phyloP scores from a whole-genome alignment of 306 rosid genomes.

The Psophocarpus tetragonolobus region DNA sequence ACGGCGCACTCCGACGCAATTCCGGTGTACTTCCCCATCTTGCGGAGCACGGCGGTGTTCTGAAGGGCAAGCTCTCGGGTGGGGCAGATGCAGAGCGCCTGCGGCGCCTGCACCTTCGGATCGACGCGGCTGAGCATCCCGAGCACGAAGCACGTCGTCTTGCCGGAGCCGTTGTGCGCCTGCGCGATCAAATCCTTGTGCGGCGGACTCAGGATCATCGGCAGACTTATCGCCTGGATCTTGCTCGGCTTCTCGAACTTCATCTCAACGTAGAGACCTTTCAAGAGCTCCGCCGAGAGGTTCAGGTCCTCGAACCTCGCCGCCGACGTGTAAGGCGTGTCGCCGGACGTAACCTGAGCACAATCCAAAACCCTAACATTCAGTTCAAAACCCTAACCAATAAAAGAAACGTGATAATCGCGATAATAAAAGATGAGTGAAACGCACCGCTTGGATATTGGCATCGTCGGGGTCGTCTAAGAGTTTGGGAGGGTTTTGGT shows the following conservation, averaged over 20 bases:
- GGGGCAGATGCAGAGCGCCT: constrained; percentile 90
- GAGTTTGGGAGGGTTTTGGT: constrained; percentile 32
- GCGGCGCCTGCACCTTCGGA: constrained; percentile 68
- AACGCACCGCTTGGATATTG: constrained; percentile 80
- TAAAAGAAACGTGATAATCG: no score
- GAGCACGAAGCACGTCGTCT: constrained; percentile 92
- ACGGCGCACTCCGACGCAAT: constrained; percentile 77
- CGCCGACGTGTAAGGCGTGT: constrained; percentile 87
- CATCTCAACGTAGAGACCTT: constrained; percentile 89
- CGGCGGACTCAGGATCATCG: constrained; percentile 87
- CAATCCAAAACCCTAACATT: constrained; percentile 2
- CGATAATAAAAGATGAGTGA: no score
- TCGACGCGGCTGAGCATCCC: constrained; percentile 93
- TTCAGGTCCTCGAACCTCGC: constrained; percentile 67
- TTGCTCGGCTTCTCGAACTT: constrained; percentile 83
- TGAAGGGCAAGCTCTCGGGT: constrained; percentile 91
- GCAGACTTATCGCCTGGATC: constrained; percentile 83
- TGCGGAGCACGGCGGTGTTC: constrained; percentile 83
- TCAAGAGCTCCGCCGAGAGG: constrained; percentile 65
- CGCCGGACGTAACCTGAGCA: constrained; percentile 62
- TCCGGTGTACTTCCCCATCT: constrained; percentile 81
- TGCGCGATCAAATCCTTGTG: constrained; percentile 79
- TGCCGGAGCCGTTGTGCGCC: constrained; percentile 96
- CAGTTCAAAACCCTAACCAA: neutral
- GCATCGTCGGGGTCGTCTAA: constrained; percentile 89